These are phyloP conservation scores for Plasmodium malariae DNA, from an alignment of 169 alveolate species.

Conservation along the genomic window DNA sequence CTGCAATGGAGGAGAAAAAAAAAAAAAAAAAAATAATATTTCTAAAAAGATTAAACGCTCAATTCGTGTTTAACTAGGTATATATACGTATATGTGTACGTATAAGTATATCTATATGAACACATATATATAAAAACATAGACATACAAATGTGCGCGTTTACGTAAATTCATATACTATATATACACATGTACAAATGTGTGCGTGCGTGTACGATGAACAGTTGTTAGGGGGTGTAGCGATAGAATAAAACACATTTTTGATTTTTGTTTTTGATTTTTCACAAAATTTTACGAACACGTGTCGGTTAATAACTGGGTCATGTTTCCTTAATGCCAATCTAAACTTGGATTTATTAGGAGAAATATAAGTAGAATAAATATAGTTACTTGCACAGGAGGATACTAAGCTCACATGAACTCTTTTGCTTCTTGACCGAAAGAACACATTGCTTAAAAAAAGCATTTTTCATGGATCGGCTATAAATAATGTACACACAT, in stretches of 20 bases:
- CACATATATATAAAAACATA: background rate
- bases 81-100: background rate
- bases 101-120: background rate
- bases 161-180: background rate
- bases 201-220: background rate
- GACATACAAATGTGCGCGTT: background rate
- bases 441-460: conserved; percentile 80
- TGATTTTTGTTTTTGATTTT: too few relatives aligned
- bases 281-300: conserved; percentile 81
- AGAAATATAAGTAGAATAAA: conserved; percentile 86
- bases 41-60: background rate
- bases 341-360: conserved; percentile 86
- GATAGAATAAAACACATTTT: background rate
- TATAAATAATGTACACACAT: background rate
- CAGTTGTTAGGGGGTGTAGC: background rate
- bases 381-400: conserved; percentile 87
- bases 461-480: conserved; percentile 77
- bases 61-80: background rate
- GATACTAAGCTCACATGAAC: conserved; percentile 86
- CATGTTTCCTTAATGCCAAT: conserved; percentile 88
- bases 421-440: conserved; percentile 87
- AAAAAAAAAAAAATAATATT: background rate
- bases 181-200: background rate
- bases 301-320: conserved; percentile 88
- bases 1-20: conserved; percentile 19